Evolutionary conservation across 192 early-diverging fungal genomes (phyloP), one percentile per base, ranked within the genome.

Genomic region (Entophlyctis helioformis): DNA sequence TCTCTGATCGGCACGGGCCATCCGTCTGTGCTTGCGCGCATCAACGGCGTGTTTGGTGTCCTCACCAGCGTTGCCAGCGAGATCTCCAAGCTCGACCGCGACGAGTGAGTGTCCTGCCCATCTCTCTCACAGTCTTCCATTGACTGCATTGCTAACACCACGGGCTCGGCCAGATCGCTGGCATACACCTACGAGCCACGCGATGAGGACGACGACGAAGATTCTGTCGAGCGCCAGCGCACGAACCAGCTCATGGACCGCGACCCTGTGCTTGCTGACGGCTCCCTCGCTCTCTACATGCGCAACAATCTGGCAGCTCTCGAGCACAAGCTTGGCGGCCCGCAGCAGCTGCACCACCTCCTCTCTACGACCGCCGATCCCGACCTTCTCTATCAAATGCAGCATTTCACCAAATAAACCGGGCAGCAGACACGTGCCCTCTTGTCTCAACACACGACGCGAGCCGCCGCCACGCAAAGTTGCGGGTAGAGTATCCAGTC

Each of bases 61-160:
- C 70, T 82, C 59, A 63, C 71, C 13, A 76, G 81, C 54, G 79
- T 84, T 0, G 42, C 71, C 34, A 60, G 64, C 27, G 83, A 87
- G 26, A 54, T 84, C 1, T 64, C 64, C 33, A 79, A 75, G 34
- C 54, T 67, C n/a, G 77, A 72, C 8, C 48, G 57, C 16, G 72
- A 70, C 48, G 80, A 76, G 67, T 81, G 58, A 62, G 62, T 51
- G 25, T 1, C 2, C 21, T 31, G 20, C 18, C 38, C 42, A 18
- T 38, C 36, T 50, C 28, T 24, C 0, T 10, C 33, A 29, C 16
- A 32, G 13, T 24, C 15, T 42, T 39, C 3, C 19, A 27, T 48
- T 46, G 9, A 16, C 10, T 19, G 12, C 19, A 3, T 11, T 50
- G 22, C 8, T 36, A 47, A 50, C 49, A 8, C 23, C 43, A 29